Evolutionary conservation across 148 eudicot species (phyloP).

Genomic region (Rhododendron mucronatum): DNA sequence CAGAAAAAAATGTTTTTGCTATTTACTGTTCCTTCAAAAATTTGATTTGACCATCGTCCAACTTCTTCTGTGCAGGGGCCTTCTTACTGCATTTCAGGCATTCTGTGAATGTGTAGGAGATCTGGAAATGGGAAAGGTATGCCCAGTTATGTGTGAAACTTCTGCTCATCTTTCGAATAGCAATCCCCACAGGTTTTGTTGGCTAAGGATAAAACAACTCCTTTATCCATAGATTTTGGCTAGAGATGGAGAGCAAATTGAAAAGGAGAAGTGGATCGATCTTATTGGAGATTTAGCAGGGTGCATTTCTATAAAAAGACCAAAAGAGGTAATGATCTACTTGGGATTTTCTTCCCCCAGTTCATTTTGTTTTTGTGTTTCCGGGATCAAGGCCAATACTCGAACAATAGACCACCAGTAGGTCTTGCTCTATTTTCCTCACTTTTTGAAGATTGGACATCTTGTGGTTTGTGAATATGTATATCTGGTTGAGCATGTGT

Average conservation of each 20-base stretch:
- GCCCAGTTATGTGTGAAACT: not conserved
- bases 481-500: not conserved
- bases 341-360: not conserved
- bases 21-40: not conserved
- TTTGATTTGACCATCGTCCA: not conserved
- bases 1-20: not conserved
- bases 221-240: slow-evolving; percentile 57
- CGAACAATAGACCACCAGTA: not conserved
- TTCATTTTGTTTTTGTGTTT: not conserved
- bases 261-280: slow-evolving; percentile 82
- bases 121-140: slow-evolving; percentile 98
- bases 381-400: not conserved
- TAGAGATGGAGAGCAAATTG: slow-evolving; percentile 74
- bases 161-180: not conserved
- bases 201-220: not conserved
- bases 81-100: slow-evolving; percentile 85
- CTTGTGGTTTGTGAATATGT: not conserved
- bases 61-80: slow-evolving; percentile 48
- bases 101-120: slow-evolving; percentile 99
- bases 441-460: not conserved
- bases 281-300: slow-evolving; percentile 86
- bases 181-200: not conserved
- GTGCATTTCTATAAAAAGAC: slow-evolving; percentile 80
- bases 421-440: not conserved
- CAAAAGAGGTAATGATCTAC: slow-evolving; percentile 70